Base-by-base conservation (phyloP, 805 yeast species). In the Wickerhamiella azymoides region DNA sequence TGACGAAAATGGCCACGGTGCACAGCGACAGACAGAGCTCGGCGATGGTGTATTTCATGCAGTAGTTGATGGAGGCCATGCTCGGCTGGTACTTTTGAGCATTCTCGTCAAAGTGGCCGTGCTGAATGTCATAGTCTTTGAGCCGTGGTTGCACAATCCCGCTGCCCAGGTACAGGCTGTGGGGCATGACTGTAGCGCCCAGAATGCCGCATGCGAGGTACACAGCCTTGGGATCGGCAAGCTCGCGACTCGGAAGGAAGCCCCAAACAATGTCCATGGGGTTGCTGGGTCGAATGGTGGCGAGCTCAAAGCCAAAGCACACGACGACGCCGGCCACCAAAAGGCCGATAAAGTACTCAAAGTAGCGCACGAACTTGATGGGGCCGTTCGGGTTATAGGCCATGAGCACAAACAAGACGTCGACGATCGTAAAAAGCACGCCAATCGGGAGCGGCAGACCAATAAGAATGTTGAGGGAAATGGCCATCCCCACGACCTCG, bases 141-240 rank as follows among this genome's bases (percentile, higher is more conserved):
- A 86, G 66, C 52, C 96, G 72, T 19, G 94, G 83, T 60, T 85
- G 93, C 6, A 85, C 96, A 42, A 86, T 66, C 5, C 92, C 89
- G 0, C 92, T 80, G 1, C 95, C 95, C 47, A 86, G 65, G 55
- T 81, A 84, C 42, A 86, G 65, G 1, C 88, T 79, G 58, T 86
- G 95, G 1, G 96, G 96, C 96, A 86, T 86, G 19, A 86, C 95
- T 0, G 95, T 86, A 10, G 96, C 95, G 19, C 96, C 96, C 45
- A 85, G 68, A 41, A 86, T 83, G 21, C 94, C 95, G 53, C 88
- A 68, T 19, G 89, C 76, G 17, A 84, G 65, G 57, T 79, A 85
- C 25, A 83, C 63, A 0, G 94, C 92, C 56, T 73, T 71, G 56
- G 72, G 75, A 54, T 77, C 77, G 24, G 67, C 62, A 46, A 76